These are phyloP conservation scores for Colletotrichum cuscutae DNA, from an alignment of 2,329 filamentous ascomycete genomes.

Conservation along the genomic window DNA sequence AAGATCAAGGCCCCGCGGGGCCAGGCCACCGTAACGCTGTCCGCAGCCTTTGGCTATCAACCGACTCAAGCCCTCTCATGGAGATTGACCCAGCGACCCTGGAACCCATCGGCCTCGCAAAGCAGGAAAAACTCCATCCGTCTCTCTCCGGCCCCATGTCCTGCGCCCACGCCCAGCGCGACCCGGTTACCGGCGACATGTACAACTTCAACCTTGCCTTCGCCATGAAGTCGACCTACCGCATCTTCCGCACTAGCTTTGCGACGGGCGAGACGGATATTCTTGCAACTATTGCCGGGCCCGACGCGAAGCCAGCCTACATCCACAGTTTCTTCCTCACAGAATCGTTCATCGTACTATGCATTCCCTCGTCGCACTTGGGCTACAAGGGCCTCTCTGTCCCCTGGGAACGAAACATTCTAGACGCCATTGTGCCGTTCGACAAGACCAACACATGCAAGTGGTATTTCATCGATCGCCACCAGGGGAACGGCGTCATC, in stretches of 20 bases:
- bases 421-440: conserved; percentile 75
- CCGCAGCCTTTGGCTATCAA: conserved; percentile 63
- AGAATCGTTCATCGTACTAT: conserved; percentile 76
- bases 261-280: conserved; percentile 74
- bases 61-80: conserved; percentile 67
- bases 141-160: conserved; percentile 74
- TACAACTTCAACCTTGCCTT: conserved; percentile 86
- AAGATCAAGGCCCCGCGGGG: conserved; percentile 28
- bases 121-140: conserved; percentile 72
- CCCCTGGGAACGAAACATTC: conserved; percentile 72
- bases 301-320: conserved; percentile 67
- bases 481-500: conserved; percentile 69
- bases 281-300: conserved; percentile 71
- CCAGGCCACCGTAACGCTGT: conserved; percentile 38
- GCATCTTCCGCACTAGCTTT: conserved; percentile 74
- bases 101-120: conserved; percentile 74
- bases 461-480: conserved; percentile 82
- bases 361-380: conserved; percentile 75
- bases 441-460: conserved; percentile 64
- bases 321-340: conserved; percentile 87
- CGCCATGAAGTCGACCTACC: conserved; percentile 68
- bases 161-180: conserved; percentile 77
- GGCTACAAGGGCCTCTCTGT: conserved; percentile 67
- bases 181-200: conserved; percentile 78
- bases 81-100: conserved; percentile 76